phyloP scores from a whole-genome alignment of 1,139 yeast species.

The Pichia sp. region DNA sequence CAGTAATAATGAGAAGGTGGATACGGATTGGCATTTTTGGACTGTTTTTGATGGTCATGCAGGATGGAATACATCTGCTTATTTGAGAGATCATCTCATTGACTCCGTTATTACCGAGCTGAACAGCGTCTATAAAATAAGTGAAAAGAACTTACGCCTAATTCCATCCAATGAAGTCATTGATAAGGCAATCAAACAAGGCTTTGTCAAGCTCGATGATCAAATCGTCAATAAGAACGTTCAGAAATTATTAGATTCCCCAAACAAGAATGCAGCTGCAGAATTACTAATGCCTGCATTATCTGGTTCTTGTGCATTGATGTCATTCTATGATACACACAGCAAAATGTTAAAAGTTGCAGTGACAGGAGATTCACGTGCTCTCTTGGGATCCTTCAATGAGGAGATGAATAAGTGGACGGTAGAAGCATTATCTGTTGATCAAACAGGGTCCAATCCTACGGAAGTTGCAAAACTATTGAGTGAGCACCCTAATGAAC shows the following conservation, averaged over 20 bases:
- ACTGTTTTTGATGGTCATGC: constrained; percentile 97
- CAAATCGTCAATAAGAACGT: constrained; percentile 78
- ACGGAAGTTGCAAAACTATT: constrained; percentile 80
- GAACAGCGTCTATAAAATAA: constrained; percentile 56
- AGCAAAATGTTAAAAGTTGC: constrained; percentile 76
- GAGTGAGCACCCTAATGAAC: constrained; percentile 88
- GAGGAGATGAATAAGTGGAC: constrained; percentile 69
- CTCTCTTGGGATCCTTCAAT: constrained; percentile 70
- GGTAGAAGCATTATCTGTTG: constrained; percentile 78
- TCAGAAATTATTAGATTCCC: constrained; percentile 57
- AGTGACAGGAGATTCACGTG: constrained; percentile 95
- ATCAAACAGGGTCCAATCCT: constrained; percentile 91
- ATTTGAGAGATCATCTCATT: constrained; percentile 72
- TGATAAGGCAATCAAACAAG: constrained; percentile 74
- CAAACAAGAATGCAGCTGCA: constrained; percentile 56
- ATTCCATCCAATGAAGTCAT: constrained; percentile 62
- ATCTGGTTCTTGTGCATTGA: constrained; percentile 89
- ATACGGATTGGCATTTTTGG: constrained; percentile 90
- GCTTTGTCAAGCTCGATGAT: constrained; percentile 77
- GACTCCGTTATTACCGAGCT: constrained; percentile 72
- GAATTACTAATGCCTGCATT: constrained; percentile 86
- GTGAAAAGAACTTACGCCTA: constrained; percentile 36
- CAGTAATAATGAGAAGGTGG: constrained; percentile 44
- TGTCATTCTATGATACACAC: constrained; percentile 78
- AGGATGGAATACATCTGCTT: constrained; percentile 89